phyloP scores from a whole-genome alignment of 768 basidiomycete species.

The Atractiella rhizophila region DNA sequence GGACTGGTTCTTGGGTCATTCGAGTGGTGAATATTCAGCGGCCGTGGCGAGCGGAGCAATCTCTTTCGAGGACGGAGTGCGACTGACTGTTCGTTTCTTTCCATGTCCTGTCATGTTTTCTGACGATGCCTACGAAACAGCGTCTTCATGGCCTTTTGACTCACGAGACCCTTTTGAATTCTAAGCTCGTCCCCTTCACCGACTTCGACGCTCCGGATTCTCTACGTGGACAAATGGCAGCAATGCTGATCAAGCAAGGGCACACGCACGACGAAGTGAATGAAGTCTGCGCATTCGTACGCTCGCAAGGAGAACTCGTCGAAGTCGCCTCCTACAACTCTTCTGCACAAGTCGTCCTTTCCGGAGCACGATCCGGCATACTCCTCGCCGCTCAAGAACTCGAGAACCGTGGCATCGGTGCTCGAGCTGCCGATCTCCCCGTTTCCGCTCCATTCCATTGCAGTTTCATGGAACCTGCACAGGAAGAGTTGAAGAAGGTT shows the following conservation, averaged over 20 bases:
- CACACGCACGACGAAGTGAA: constrained; percentile 12
- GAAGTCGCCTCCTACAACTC: constrained; percentile 19
- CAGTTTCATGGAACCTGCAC: constrained; percentile 17
- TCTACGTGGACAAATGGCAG: constrained; percentile 15
- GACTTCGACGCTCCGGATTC: constrained; percentile 9
- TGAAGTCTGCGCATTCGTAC: background rate
- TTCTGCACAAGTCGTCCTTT: constrained; percentile 14
- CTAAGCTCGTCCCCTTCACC: constrained; percentile 12
- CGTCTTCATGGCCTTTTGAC: constrained; percentile 17
- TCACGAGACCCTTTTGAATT: constrained; percentile 11
- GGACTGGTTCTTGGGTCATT: constrained; percentile 14
- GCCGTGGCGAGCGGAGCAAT: constrained; percentile 16
- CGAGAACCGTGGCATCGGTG: constrained; percentile 11
- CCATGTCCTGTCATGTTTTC: background rate
- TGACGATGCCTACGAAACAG: background rate
- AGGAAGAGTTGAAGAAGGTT: constrained; percentile 12
- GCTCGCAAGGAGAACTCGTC: constrained; percentile 12
- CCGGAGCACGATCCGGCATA: constrained; percentile 15
- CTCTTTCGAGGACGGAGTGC: constrained; percentile 14
- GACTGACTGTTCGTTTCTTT: constrained; percentile 8
- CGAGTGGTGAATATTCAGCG: constrained; percentile 16
- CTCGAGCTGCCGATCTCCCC: constrained; percentile 16
- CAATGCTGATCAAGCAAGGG: constrained; percentile 14
- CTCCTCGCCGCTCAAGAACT: constrained; percentile 13
- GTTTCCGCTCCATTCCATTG: constrained; percentile 17